Base-by-base conservation (phyloP, 495 filamentous ascomycete species). In the Penicillium canescens region DNA sequence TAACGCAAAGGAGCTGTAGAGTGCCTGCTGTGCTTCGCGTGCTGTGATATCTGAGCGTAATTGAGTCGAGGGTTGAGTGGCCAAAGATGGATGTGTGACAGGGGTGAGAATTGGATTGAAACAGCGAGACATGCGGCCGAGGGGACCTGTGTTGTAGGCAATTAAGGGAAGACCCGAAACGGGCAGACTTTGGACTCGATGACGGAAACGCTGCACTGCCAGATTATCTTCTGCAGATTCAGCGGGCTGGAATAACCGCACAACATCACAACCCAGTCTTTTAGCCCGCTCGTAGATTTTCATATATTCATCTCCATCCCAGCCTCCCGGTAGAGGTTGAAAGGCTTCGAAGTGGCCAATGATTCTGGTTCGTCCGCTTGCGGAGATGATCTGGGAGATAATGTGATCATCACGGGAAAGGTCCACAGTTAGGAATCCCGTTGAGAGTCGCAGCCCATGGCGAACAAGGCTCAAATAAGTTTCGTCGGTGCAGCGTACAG, bases 371-470 rank as follows among this genome's bases (percentile, higher is more conserved):
- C 75, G 72, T 1, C 88, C 87, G 58, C 79, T 82, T 41, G 64
- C 68, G 18, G 69, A 61, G 10, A 91, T 68, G 38, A 90, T 70
- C 16, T 81, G 75, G 10, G 71, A 67, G 3, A 90, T 61, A 1
- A 80, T 42, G 1, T 69, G 67, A 18, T 85, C 77, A 36, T 77
- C 74, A 35, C 83, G 79, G 10, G 80, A 77, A 2, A 91, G 65
- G 56, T 90, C 87, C 2, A 91, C 68, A 33, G 84, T 84, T 18
- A 88, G 59, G 66, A 87, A 91, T 38, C 88, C 87, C 5, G 87
- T 84, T 0, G 81, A 84, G 21, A 92, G 74, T 12, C 88, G 82
- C 24, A 91, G 69, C 0, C 86, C 87, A 47, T 89, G 83, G 33
- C 82, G 78, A 31, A 89, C 73, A 12, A 90, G 67, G 42, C 81